Conservation (phyloP, 192 early-diverging fungal genomes). For the Backusella westeae region DNA sequence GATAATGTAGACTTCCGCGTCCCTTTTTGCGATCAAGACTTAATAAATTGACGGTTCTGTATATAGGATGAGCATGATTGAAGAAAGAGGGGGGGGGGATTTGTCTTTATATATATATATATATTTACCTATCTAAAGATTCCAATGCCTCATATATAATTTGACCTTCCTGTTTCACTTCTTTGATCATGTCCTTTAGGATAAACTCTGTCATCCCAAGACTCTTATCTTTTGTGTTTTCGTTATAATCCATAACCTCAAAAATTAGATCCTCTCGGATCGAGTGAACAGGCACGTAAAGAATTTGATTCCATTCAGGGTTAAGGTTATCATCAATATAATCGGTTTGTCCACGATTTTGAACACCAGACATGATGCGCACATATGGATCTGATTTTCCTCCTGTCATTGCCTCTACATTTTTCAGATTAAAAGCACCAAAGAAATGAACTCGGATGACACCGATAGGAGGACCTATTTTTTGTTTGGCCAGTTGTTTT, state of each 20-base stretch:
- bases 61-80: not conserved
- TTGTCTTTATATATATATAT: too few relatives aligned
- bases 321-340: conserved; percentile 80
- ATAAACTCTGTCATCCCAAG: conserved; percentile 69
- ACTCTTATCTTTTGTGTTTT: conserved; percentile 77
- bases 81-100: too few relatives aligned
- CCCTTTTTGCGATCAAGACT: conserved; percentile 22
- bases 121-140: conserved; percentile 29
- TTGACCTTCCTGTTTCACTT: conserved; percentile 29
- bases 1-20: conserved; percentile 39
- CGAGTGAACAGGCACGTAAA: conserved; percentile 78
- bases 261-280: conserved; percentile 71
- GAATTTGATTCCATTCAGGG: conserved; percentile 90
- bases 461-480: conserved; percentile 59
- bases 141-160: conserved; percentile 26
- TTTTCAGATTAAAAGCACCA: conserved; percentile 72
- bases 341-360: conserved; percentile 71
- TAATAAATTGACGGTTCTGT: conserved; percentile 29
- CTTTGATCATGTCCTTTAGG: conserved; percentile 59
- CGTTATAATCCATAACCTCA: conserved; percentile 87
- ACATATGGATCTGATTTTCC: conserved; percentile 93
- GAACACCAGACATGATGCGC: conserved; percentile 61
- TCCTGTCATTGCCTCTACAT: conserved; percentile 76
- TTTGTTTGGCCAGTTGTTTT: conserved; percentile 13
- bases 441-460: conserved; percentile 74